Evolutionary conservation across 2,329 filamentous ascomycete genomes (phyloP).

Genomic region (Ophidiomyces ophidiicola): DNA sequence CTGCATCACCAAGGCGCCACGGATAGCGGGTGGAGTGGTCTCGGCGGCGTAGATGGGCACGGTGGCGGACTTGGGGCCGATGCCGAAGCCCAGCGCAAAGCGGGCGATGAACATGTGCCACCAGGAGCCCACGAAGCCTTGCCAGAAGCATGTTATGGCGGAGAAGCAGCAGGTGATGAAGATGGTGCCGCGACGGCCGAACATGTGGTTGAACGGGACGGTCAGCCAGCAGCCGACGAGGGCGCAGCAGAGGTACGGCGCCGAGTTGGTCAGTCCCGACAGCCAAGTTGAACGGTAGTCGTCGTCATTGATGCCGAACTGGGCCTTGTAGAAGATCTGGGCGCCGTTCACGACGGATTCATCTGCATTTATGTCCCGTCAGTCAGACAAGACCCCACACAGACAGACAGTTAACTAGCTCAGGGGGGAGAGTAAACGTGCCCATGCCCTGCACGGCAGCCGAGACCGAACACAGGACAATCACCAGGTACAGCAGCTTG

Average conservation of each 20-base stretch:
- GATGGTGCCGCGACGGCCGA: constrained; percentile 62
- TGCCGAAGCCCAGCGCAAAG: constrained; percentile 62
- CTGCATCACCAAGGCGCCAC: constrained; percentile 68
- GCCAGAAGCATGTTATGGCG: constrained; percentile 41
- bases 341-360: constrained; percentile 59
- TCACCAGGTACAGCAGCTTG: constrained; percentile 51
- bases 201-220: constrained; percentile 56
- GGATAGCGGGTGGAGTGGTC: constrained; percentile 54
- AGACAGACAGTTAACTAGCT: neutral
- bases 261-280: constrained; percentile 48
- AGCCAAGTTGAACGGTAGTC: constrained; percentile 46
- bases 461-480: constrained; percentile 54
- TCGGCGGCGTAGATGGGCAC: constrained; percentile 69
- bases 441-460: constrained; percentile 60
- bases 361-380: constrained; percentile 35
- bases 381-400: neutral
- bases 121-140: constrained; percentile 59
- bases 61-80: constrained; percentile 62
- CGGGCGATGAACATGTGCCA: constrained; percentile 57
- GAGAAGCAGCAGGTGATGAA: constrained; percentile 65
- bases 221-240: constrained; percentile 62
- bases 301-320: constrained; percentile 47
- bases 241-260: constrained; percentile 51
- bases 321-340: constrained; percentile 50
- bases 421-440: constrained; percentile 21